These are phyloP conservation scores for Trichoderma sp. DNA, from an alignment of 2,329 filamentous ascomycete species.

Conservation along the genomic window DNA sequence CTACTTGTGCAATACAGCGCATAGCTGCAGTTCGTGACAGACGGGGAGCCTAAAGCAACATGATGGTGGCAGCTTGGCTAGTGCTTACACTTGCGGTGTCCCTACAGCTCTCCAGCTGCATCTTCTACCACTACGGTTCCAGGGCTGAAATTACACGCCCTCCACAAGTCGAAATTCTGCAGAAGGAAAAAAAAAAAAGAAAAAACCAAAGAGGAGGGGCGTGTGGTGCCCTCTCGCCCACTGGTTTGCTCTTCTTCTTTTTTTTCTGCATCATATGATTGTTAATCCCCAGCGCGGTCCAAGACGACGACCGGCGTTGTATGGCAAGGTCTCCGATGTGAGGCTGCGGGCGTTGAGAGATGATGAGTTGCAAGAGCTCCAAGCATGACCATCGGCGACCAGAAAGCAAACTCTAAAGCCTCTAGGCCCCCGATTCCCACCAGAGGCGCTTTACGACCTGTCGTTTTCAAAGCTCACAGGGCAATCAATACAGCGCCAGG, in stretches of 20 bases:
- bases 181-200: background rate
- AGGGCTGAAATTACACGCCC: slow-evolving; percentile 16
- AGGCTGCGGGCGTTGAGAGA: slow-evolving; percentile 4
- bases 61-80: slow-evolving; percentile 11
- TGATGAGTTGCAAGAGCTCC: background rate
- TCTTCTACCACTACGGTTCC: slow-evolving; percentile 9
- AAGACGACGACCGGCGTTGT: background rate
- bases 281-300: background rate
- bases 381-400: background rate
- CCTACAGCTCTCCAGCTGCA: slow-evolving; percentile 8
- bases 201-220: background rate
- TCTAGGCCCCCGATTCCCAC: background rate
- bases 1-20: slow-evolving; percentile 14
- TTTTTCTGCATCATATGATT: slow-evolving; percentile 1
- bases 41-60: slow-evolving; percentile 6
- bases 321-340: background rate
- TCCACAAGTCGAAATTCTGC: background rate
- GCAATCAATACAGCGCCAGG: background rate
- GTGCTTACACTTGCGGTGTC: slow-evolving; percentile 18
- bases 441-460: background rate
- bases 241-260: background rate
- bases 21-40: slow-evolving; percentile 12
- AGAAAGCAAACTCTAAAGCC: background rate
- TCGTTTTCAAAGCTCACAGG: background rate
- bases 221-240: background rate